Evolutionary conservation across 305 asterid species (phyloP).

Genomic region (Fraxinus paxiana): DNA sequence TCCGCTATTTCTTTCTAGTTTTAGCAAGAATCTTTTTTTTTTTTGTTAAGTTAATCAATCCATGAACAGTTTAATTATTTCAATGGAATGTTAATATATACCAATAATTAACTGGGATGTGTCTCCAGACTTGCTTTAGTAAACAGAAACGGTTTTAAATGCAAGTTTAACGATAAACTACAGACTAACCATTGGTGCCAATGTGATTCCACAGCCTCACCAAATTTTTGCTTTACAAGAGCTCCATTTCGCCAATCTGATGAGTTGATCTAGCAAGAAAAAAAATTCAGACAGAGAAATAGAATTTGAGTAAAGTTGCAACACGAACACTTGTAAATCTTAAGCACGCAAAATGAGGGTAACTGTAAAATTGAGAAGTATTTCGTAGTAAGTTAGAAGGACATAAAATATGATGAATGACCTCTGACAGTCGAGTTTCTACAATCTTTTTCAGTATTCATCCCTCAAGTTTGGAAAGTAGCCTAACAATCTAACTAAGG

Average conservation of each 20-base stretch:
- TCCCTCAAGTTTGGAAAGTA: neutral
- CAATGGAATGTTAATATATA: neutral
- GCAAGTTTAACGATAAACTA: conserved; percentile 18
- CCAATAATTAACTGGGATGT: neutral
- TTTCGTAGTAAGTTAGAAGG: neutral
- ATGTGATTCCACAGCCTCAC: conserved; percentile 97
- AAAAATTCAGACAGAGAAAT: conserved; percentile 6
- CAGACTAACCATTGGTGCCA: conserved; percentile 74
- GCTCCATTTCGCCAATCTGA: conserved; percentile 99
- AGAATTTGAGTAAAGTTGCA: conserved; percentile 13
- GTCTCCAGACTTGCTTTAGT: conserved; percentile 6
- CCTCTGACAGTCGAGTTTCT: conserved; percentile 1
- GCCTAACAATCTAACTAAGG: neutral
- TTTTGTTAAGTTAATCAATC: neutral
- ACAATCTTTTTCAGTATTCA: neutral
- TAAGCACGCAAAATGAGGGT: neutral
- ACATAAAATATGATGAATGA: neutral
- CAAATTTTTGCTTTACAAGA: conserved; percentile 82
- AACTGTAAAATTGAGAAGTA: neutral
- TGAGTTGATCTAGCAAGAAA: conserved; percentile 68
- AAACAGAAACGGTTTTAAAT: conserved; percentile 20
- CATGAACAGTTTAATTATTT: neutral
- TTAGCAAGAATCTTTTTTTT: neutral
- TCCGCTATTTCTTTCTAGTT: neutral
- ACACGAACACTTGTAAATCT: neutral